Percentiles rank a stretch among this genome's conserved stretches.
phyloP scores from a whole-genome alignment of 331 rosid species.

The Phaseolus coccineus region DNA sequence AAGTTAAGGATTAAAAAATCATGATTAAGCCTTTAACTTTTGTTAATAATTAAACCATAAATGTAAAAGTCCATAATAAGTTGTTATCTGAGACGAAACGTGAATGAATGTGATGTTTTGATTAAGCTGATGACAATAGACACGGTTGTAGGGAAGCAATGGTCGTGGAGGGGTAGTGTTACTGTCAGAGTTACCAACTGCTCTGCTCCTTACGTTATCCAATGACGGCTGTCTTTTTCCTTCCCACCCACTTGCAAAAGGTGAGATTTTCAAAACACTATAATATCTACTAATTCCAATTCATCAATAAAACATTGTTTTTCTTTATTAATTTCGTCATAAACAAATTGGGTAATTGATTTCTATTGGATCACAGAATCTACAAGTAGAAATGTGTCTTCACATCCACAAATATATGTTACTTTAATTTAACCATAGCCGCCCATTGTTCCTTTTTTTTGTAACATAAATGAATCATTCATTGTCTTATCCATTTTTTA shows the following conservation, averaged over 20 bases:
- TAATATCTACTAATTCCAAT: background rate
- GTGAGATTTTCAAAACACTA: background rate
- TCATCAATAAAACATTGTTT: background rate
- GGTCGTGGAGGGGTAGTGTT: background rate
- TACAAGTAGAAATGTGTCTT: conserved; percentile 30
- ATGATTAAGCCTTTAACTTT: too few relatives aligned
- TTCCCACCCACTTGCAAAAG: conserved; percentile 30
- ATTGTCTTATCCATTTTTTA: conserved; percentile 20
- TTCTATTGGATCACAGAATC: conserved; percentile 31
- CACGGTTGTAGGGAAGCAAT: background rate
- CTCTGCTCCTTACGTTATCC: conserved; percentile 16
- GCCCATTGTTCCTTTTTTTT: conserved; percentile 34
- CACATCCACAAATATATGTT: conserved; percentile 50
- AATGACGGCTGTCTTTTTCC: conserved; percentile 18
- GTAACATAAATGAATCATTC: conserved; percentile 11
- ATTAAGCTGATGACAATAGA: background rate
- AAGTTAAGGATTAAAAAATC: too few relatives aligned
- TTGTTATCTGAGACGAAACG: background rate
- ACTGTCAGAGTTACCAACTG: background rate
- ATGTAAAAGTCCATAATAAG: too few relatives aligned
- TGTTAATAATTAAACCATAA: too few relatives aligned
- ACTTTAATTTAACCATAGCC: conserved; percentile 33
- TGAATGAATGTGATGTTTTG: background rate
- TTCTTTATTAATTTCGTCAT: background rate
- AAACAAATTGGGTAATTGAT: background rate